phyloP scores from a whole-genome alignment of 2,329 filamentous ascomycete species.

The Xylaria sp. region DNA sequence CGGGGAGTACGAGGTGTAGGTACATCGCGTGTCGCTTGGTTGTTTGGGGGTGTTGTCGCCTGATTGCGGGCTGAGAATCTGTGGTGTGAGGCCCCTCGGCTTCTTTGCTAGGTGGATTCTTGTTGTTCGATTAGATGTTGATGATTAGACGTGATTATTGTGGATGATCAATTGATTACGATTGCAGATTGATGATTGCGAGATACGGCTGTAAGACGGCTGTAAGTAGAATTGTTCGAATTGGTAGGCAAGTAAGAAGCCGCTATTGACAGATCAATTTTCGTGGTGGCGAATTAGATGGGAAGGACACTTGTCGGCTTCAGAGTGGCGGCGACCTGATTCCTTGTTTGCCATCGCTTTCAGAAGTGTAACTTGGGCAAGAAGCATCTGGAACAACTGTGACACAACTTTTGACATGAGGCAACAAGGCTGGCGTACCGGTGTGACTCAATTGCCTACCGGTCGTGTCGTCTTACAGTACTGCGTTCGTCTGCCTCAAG shows the following conservation, averaged over 20 bases:
- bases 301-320: slow-evolving; percentile 40
- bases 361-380: background rate
- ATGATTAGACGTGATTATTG: no score
- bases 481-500: background rate
- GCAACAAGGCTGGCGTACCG: slow-evolving; percentile 16
- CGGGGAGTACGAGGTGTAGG: slow-evolving; percentile 17
- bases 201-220: background rate
- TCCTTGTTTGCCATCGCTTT: slow-evolving; percentile 11
- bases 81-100: background rate
- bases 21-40: slow-evolving; percentile 29
- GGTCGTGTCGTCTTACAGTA: background rate
- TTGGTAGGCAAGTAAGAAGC: background rate
- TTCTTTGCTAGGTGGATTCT: background rate
- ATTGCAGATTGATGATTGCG: background rate
- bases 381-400: background rate
- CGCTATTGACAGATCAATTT: background rate
- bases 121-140: background rate
- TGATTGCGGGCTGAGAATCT: background rate
- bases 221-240: no score
- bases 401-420: slow-evolving; percentile 4
- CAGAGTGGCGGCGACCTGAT: slow-evolving; percentile 10
- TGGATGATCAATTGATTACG: no score
- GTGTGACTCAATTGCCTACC: background rate
- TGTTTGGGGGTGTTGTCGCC: background rate
- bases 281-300: background rate